Evolutionary conservation across 345 rosid genomes (phyloP), one percentile per base, ranked within the genome.

Genomic region (Orychophragmus violaceus): DNA sequence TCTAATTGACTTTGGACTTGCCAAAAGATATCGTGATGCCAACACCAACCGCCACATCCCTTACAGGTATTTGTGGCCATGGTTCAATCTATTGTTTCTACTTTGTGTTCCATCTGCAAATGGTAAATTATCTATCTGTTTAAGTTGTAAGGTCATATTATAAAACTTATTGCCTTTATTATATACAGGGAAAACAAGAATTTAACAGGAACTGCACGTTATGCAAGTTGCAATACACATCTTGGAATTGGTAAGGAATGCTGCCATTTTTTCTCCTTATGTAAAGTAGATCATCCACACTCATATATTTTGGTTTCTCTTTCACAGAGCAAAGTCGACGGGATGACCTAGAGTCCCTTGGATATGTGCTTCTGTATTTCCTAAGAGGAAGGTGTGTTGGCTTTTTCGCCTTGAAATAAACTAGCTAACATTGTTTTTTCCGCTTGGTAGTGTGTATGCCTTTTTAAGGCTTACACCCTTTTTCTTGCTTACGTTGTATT

Each of bases 161-260:
- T 44, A 32, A 5, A 53, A 39, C 57, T 33, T 6, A 36, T 0
- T 36, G 5, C 57, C 25, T 66, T 53, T 57, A 3, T 71, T 57
- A 12, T 51, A 24, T 67, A 27, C 84, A 94, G 99, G 87, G 99
- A 94, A 68, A 90, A 94, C 70, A 94, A 94, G 67, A 94, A 87
- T 69, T 80, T 94, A 71, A 94, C 97, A 0, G 99, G 99, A 59
- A 94, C 99, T 54, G 99, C 99, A 21, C 78, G 97, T 13, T 94
- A 94, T 81, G 97, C 97, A 6, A 94, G 99, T 77, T 85, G 97
- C 81, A 94, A 94, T 65, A 90, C 99, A 17, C 99, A 94, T 77
- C 99, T 88, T 65, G 99, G 99, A 49, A 94, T 90, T 70, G 97
- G 99, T 94, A 80, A 78, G 77, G 21, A 51, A 45, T 25, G 36